A percentile compares a stretch with the other conserved stretches of the same genome.
Conservation (phyloP, 1,139 yeast genomes). For the Hemisphaericaspora subhashii region DNA sequence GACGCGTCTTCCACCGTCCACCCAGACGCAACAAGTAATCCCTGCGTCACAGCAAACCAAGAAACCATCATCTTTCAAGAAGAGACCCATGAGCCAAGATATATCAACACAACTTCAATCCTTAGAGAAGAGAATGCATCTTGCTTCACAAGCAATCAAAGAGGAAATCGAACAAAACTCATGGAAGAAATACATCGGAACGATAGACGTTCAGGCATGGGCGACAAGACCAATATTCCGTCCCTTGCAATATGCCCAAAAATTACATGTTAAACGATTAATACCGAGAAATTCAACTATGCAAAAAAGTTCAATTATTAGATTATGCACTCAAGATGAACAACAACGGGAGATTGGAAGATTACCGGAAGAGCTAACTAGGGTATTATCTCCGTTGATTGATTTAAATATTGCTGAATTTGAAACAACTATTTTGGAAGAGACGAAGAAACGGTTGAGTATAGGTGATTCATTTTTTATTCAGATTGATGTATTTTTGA, state of each 20-base stretch:
- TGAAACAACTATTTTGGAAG: conserved; percentile 60
- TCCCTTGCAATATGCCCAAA: conserved; percentile 53
- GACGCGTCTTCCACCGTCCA: conserved; percentile 9
- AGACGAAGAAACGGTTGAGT: conserved; percentile 53
- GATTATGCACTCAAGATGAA: conserved; percentile 27
- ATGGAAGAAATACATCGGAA: conserved; percentile 57
- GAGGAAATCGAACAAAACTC: conserved; percentile 14
- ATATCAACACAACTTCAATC: conserved; percentile 12
- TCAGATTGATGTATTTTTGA: conserved; percentile 62
- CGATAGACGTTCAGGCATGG: conserved; percentile 74
- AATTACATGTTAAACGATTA: conserved; percentile 36
- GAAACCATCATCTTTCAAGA: too few species aligned
- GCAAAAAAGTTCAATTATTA: conserved; percentile 29
- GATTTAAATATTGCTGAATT: conserved; percentile 58
- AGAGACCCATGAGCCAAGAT: conserved; percentile 15
- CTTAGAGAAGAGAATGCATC: conserved; percentile 17
- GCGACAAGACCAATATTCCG: conserved; percentile 73
- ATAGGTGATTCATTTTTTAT: conserved; percentile 73
- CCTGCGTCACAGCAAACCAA: neutral
- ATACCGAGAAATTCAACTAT: conserved; percentile 30
- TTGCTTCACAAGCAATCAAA: conserved; percentile 14
- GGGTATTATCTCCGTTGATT: conserved; percentile 65
- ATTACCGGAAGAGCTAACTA: conserved; percentile 69
- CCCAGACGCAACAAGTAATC: neutral
- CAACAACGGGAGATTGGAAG: conserved; percentile 68